Percentiles rank a stretch among this genome's conserved stretches.
These are phyloP conservation scores for Zymoseptoria ardabiliae DNA, from an alignment of 2,329 filamentous ascomycete genomes.

Conservation along the genomic window DNA sequence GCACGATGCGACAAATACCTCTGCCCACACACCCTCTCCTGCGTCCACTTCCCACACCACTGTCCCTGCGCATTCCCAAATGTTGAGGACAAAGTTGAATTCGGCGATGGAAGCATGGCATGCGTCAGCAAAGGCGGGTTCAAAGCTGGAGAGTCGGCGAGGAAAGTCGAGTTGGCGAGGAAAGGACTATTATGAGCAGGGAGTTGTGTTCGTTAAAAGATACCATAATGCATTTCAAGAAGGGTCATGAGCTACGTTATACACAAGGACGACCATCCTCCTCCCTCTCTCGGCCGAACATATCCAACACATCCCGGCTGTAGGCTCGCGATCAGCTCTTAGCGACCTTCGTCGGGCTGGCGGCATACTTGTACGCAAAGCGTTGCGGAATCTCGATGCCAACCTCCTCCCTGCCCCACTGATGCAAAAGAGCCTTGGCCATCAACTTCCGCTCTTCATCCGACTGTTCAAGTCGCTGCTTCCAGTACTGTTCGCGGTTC, in stretches of 20 bases:
- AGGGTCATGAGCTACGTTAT: background rate
- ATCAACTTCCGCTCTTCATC: slow-evolving; percentile 27
- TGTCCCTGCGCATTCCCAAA: slow-evolving; percentile 78
- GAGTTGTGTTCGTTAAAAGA: background rate
- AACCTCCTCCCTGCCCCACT: slow-evolving; percentile 63
- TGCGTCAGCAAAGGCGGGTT: slow-evolving; percentile 72
- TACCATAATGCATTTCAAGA: background rate
- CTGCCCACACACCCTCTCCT: slow-evolving; percentile 87
- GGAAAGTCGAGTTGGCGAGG: slow-evolving; percentile 72
- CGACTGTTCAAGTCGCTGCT: slow-evolving; percentile 16
- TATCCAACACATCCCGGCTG: background rate
- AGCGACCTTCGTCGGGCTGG: background rate
- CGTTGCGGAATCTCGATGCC: slow-evolving; percentile 27
- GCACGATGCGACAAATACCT: slow-evolving; percentile 90
- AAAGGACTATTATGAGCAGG: slow-evolving; percentile 61
- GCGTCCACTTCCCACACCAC: slow-evolving; percentile 93
- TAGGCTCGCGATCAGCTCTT: background rate
- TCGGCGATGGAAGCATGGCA: slow-evolving; percentile 64
- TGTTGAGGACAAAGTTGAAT: slow-evolving; percentile 59
- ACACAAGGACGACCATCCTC: background rate
- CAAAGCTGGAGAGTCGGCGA: slow-evolving; percentile 60
- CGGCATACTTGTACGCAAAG: slow-evolving; percentile 28
- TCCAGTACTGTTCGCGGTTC: slow-evolving; percentile 21
- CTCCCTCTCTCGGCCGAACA: background rate
- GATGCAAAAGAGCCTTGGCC: slow-evolving; percentile 57